Evolutionary conservation across 176 grass and related monocot genomes (phyloP), one percentile per base, ranked within the genome.

Genomic region (Aegilops umbellulata): DNA sequence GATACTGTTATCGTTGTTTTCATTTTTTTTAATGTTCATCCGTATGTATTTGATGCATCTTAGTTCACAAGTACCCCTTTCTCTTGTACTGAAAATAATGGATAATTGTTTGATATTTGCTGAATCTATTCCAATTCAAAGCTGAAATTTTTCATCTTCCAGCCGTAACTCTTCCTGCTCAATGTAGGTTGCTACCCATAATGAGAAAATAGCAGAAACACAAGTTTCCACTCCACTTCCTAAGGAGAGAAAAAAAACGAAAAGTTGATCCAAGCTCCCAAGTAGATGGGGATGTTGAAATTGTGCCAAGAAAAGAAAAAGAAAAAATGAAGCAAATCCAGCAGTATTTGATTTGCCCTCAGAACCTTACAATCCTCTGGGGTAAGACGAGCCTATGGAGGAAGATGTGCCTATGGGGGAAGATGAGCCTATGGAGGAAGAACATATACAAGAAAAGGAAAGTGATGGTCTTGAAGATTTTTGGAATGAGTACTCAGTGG

Each of bases 401-500:
- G 31, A 32, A 32, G 31, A 32, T 32, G 31, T 32, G 31, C 31
- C 31, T 32, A 32, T 32, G 31, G 31, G 31, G 31, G 31, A 32
- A 32, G 31, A 32, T 32, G 31, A 32, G 31, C 31, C 31, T 32
- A 32, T 32, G 31, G 31, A 32, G 31, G 31, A 32, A 32, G 31
- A 32, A 32, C 31, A 32, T 32, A 32, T 32, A 32, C 31, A 32
- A 32, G 31, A 32, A 32, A 32, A 32, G 31, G 31, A 32, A 32
- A 32, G 31, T 85, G 94, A 96, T 90, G 96, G 90, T 70, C 76
- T 95, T 22, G 93, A 98, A 23, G 93, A 98, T 86, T 65, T 94
- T 67, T 98, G 93, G 93, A 98, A 94, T 65, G 95, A 95, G 65
- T 94, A 92, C 80, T 88, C 91, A 44, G 14, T 98, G 79, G 93